A percentile compares a stretch with the other conserved stretches of the same genome.
These are phyloP conservation scores for Diplodia mutila DNA, from an alignment of 2,329 filamentous ascomycete species.

Conservation along the genomic window DNA sequence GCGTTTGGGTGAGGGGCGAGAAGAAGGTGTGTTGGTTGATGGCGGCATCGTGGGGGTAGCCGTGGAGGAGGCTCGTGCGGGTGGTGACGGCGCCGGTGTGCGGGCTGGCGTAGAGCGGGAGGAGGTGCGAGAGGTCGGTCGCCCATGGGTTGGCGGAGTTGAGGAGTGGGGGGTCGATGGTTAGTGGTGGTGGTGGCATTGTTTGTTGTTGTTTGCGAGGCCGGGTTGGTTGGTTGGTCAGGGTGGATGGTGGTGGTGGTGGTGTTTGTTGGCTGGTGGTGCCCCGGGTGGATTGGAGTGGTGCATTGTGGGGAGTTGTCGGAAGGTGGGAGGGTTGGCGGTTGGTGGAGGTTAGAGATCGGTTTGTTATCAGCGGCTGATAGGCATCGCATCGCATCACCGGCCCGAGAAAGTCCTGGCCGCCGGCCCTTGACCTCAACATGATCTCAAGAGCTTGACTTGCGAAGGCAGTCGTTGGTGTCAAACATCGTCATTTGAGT, in stretches of 20 bases:
- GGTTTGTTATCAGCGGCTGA: not conserved
- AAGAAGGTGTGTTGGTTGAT: constrained; percentile 72
- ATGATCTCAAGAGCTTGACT: no score
- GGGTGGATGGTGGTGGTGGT: not conserved
- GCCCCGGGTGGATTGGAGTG: not conserved
- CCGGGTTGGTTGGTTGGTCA: not conserved
- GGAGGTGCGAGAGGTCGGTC: constrained; percentile 65
- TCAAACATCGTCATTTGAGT: no score
- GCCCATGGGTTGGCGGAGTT: constrained; percentile 81
- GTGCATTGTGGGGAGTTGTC: not conserved
- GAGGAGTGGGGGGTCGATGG: constrained; percentile 67
- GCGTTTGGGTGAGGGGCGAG: constrained; percentile 48
- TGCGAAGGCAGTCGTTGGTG: no score
- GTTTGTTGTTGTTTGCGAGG: not conserved
- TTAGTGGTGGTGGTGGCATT: constrained; percentile 38
- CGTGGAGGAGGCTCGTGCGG: constrained; percentile 67
- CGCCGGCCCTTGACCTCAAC: no score
- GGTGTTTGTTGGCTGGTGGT: not conserved
- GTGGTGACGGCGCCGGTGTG: constrained; percentile 75
- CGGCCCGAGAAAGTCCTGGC: not conserved
- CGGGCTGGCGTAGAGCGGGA: constrained; percentile 61
- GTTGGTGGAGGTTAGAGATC: not conserved
- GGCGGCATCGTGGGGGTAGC: constrained; percentile 64
- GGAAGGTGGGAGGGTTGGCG: not conserved
- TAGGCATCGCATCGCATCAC: not conserved